Evolutionary conservation across 139 green algal species (phyloP), one percentile per base, ranked within the genome.

Genomic region (Zygnema cylindricum): DNA sequence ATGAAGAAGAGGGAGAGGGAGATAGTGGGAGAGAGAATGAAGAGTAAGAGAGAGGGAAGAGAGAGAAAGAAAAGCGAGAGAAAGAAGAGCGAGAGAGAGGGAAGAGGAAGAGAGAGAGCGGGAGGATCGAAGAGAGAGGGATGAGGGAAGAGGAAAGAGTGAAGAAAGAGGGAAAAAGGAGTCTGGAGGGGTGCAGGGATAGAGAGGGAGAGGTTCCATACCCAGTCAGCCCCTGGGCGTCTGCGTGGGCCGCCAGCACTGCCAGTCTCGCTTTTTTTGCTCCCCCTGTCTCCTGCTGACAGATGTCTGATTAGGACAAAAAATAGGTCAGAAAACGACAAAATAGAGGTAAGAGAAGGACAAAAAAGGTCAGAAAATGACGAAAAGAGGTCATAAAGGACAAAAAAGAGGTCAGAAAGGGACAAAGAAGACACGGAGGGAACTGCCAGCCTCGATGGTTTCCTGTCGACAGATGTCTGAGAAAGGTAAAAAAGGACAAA

Each of bases 201-300:
- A 79, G 71, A 43, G 71, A 11, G 71, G 43, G 71, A 43, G 71
- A 11, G 38, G 71, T 38, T 43, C 7, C 11, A 38, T 79, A 79
- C 71, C 71, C 77, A 43, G 36, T 85, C 7, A 85, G 49, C 7
- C 77, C 77, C 77, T 85, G 77, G 7, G 38, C 38, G 11, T 85
- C 77, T 11, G 38, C 77, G 11, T 85, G 36, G 11, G 38, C 77
- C 82, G 77, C 7, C 7, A 85, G 49, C 36, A 40, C 77, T 11
- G 40, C 77, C 36, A 85, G 77, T 3, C 77, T 55, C 7, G 77
- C 77, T 57, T 85, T 85, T n/a, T n/a, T n/a, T n/a, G n/a, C n/a
- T n/a, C n/a, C n/a, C n/a, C n/a, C n/a, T n/a, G n/a, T n/a, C n/a
- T n/a, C n/a, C n/a, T n/a, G n/a, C n/a, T n/a, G n/a, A n/a, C n/a